Percentiles rank a stretch among this genome's conserved stretches.
These are phyloP conservation scores for Linnemannia schmuckeri DNA, from an alignment of 192 early-diverging fungal genomes.

Conservation along the genomic window DNA sequence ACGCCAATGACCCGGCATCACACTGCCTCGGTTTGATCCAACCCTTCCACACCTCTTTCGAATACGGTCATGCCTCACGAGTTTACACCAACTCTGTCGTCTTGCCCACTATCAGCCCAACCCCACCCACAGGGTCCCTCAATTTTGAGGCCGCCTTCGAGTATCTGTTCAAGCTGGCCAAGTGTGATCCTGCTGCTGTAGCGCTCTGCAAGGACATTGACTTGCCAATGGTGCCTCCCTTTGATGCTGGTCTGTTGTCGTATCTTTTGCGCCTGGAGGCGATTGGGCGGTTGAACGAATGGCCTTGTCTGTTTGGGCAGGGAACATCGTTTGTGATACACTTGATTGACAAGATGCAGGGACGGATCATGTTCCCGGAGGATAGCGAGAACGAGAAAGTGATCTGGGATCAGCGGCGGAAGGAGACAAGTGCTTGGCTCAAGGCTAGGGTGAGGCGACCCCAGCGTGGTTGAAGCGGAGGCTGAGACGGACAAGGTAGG, in stretches of 20 bases:
- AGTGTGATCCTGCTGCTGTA: background rate
- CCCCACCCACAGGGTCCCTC: conserved; percentile 7
- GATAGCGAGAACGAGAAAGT: conserved; percentile 29
- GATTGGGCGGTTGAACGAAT: conserved; percentile 25
- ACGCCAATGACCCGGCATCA: conserved; percentile 30
- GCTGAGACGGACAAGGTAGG: background rate
- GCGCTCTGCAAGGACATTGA: conserved; percentile 31
- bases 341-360: conserved; percentile 37
- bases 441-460: background rate
- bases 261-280: conserved; percentile 40
- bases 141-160: conserved; percentile 33
- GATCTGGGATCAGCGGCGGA: conserved; percentile 35
- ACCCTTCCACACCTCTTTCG: background rate
- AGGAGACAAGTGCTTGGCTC: conserved; percentile 26
- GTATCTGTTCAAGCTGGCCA: conserved; percentile 22
- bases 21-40: conserved; percentile 34
- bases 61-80: conserved; percentile 18
- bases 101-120: background rate
- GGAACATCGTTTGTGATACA: conserved; percentile 38
- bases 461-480: background rate
- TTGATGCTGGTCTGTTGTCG: conserved; percentile 22
- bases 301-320: conserved; percentile 40
- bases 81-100: background rate
- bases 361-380: background rate
- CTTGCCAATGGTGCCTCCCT: conserved; percentile 19